Evolutionary conservation across 1,139 yeast species (phyloP), one percentile per base, ranked within the genome.

Genomic region (Lizanozyma gosingica): DNA sequence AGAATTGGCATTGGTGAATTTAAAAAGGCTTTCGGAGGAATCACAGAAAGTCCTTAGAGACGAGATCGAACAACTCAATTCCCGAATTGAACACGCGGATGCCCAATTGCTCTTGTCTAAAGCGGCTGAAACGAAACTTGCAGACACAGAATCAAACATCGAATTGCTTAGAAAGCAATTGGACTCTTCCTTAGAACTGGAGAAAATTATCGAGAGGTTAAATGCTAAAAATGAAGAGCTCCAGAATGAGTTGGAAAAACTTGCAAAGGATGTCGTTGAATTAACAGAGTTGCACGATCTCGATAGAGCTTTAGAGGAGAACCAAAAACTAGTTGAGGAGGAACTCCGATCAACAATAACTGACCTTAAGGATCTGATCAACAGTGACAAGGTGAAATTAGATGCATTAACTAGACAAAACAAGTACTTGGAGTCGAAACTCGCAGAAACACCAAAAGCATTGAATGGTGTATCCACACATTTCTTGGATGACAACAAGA

Each of bases 261-360:
- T 80, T 34, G 59, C 66, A 36, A 53, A 46, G 2, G 67, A 76
- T 0, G 62, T 82, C 1, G 65, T 65, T 3, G 88, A 84, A 44
- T 62, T 82, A 34, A 80, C 74, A 39, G 80, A 79, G 41, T 55
- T 83, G 17, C 78, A 74, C 44, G 77, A 71, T 36, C 57, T 84
- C 15, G 82, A 79, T 43, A 73, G 67, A 41, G 81, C 80, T 46
- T 61, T 85, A n/a, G 92, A 83, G 44, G 72, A 67, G 14, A 66
- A 65, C 38, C 84, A 78, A 45, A 44, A 57, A 1, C 71, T 67
- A n/a, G 66, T 78, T 1, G 87, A 81, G 47, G 50, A 53, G n/a
- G 82, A 79, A 39, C 62, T 81, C 17, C 58, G 63, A 18, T 49
- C 54, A 3, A 77, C 78, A 22, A 59, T 81, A n/a, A 56, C 57